A percentile compares a stretch with the other conserved stretches of the same genome.
Conservation (phyloP, 2,329 filamentous ascomycete species). For the Ophiostoma sp. region DNA sequence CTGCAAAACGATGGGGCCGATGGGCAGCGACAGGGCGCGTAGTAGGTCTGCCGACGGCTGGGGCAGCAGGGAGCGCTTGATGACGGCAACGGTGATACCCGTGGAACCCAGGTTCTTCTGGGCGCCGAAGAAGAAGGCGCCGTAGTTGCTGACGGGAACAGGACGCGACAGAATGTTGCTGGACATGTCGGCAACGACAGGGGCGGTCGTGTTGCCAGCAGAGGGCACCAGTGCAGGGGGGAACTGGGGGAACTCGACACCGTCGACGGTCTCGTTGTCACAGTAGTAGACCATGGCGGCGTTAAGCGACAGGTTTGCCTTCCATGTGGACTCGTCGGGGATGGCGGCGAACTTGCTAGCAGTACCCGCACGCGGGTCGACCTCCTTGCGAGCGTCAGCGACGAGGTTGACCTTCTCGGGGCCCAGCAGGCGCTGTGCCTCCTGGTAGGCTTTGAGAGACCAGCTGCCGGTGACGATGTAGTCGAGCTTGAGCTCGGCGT, state of each 20-base stretch:
- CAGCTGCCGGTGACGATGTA: conserved; percentile 88
- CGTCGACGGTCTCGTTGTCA: conserved; percentile 91
- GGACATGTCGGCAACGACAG: conserved; percentile 88
- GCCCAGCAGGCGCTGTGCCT: conserved; percentile 72
- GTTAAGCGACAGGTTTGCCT: conserved; percentile 54
- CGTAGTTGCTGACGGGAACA: conserved; percentile 73
- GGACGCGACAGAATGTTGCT: conserved; percentile 85
- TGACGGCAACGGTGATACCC: conserved; percentile 78
- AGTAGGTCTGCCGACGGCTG: conserved; percentile 65
- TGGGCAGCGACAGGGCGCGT: conserved; percentile 66
- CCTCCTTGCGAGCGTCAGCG: conserved; percentile 23
- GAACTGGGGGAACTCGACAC: conserved; percentile 78
- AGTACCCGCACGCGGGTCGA: conserved; percentile 39
- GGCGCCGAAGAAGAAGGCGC: conserved; percentile 82
- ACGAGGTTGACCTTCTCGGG: conserved; percentile 73
- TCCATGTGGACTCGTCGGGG: conserved; percentile 68
- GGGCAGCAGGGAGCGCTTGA: conserved; percentile 74
- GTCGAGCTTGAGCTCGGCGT: conserved; percentile 71
- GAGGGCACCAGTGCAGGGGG: conserved; percentile 58
- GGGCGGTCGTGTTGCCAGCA: conserved; percentile 51
- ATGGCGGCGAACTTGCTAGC: conserved; percentile 83
- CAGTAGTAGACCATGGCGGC: conserved; percentile 81
- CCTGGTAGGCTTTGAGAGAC: conserved; percentile 83
- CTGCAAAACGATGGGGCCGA: conserved; percentile 72
- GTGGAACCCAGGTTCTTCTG: conserved; percentile 91